Base-by-base conservation (phyloP, 129 eudicot species). In the Dittrichia graveolens region DNA sequence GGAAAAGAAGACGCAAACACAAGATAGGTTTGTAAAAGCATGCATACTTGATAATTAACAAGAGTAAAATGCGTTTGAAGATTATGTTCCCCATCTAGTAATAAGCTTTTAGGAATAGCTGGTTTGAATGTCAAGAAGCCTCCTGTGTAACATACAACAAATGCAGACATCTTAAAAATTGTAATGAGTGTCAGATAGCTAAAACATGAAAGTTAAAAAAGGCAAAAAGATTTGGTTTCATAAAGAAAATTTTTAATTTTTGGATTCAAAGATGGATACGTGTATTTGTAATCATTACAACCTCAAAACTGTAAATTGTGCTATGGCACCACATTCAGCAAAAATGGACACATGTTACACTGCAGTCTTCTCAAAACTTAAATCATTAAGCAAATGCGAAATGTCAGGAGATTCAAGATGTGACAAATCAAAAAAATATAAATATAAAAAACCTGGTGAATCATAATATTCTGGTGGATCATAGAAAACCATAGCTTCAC, bases 381-480 rank as follows among this genome's bases (percentile, higher is more conserved):
- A 38, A 15, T 10, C 38, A 46, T 44, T 8, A 7, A 41, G 53
- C 24, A 19, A 41, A 65, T 5, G 16, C 19, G 15, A 65, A 55
- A 42, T 11, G 15, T 50, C 52, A 38, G 19, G 50, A 24, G 31
- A 24, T 24, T 24, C 31, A 0, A 24, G 31, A 61, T 56, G 61
- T 50, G 6, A 47, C 19, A 4, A 63, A 42, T 34, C 24, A 42
- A 64, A 18, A 50, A 15, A 37, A n/a, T 57, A 67, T 0, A 24
- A 24, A 24, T 24, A 24, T n/a, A 24, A 24, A 44, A 35, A 82
- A 94, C 99, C 97, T 65, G 96, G 87, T 41, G 93, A 54, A 40
- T 88, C 89, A 65, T 85, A 94, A 81, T 94, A 94, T 74, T 94
- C 98, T 8, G 96, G 96, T 72, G 95, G 97, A 81, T 94, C 99